Evolutionary conservation across 1,284 basidiomycete genomes (phyloP).

Genomic region (Puccinia triticina): DNA sequence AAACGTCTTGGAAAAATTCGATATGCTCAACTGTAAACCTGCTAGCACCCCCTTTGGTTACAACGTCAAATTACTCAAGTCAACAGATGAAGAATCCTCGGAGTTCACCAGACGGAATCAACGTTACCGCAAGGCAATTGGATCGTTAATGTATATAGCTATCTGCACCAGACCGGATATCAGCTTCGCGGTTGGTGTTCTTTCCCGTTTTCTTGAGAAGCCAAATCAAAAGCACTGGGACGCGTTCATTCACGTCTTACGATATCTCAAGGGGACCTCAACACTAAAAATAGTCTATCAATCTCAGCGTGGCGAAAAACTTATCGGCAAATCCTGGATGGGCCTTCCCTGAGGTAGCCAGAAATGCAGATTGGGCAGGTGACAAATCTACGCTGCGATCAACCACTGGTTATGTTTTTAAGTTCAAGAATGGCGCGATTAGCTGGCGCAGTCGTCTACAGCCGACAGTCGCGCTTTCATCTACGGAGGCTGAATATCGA

Average conservation of each 20-base stretch:
- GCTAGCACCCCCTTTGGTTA: not conserved
- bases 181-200: no score
- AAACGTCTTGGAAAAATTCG: not conserved
- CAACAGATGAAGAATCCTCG: not conserved
- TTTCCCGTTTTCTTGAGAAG: no score
- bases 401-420: slow-evolving; percentile 16
- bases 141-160: no score
- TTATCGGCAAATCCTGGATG: not conserved
- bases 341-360: not conserved
- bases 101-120: not conserved
- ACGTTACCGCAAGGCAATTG: not conserved
- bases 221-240: no score
- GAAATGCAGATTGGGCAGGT: slow-evolving; percentile 4
- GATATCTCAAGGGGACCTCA: no score
- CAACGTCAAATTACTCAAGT: not conserved
- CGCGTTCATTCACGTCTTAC: no score
- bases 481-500: no score
- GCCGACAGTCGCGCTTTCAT: no score
- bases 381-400: not conserved
- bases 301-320: no score
- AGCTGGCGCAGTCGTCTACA: no score
- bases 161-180: no score
- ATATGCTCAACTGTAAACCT: not conserved
- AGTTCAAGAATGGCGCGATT: not conserved
- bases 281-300: no score